phyloP scores from a whole-genome alignment of 768 basidiomycete species.

The Leccinum obscurum region DNA sequence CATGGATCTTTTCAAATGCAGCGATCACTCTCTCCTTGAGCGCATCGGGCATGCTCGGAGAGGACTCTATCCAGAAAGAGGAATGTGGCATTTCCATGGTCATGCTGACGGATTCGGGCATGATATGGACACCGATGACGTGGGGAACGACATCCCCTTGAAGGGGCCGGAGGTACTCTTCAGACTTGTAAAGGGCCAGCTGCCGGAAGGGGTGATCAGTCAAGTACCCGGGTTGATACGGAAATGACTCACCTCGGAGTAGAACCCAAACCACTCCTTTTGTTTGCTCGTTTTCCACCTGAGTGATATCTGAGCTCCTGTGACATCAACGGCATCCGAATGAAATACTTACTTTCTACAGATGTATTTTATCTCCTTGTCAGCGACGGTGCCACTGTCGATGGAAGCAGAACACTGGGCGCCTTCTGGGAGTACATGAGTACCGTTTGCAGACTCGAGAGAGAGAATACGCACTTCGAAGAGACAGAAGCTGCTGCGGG shows the following conservation, averaged over 20 bases:
- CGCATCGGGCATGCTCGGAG: conserved; percentile 51
- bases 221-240: conserved; percentile 14
- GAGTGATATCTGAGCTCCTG: conserved; percentile 7
- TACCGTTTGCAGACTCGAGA: not conserved
- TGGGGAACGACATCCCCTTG: conserved; percentile 55
- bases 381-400: conserved; percentile 33
- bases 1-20: conserved; percentile 50
- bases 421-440: conserved; percentile 30
- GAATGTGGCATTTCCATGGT: conserved; percentile 57
- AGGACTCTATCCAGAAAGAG: conserved; percentile 63
- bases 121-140: conserved; percentile 50
- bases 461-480: conserved; percentile 22
- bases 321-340: not conserved
- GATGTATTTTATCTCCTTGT: conserved; percentile 34
- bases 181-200: conserved; percentile 53
- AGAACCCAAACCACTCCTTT: conserved; percentile 40
- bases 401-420: conserved; percentile 39
- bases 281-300: conserved; percentile 37
- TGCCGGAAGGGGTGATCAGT: conserved; percentile 25
- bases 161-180: conserved; percentile 45
- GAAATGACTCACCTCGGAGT: conserved; percentile 36
- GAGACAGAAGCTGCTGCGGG: conserved; percentile 26
- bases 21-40: conserved; percentile 54
- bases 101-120: conserved; percentile 38
- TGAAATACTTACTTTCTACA: conserved; percentile 35